These are phyloP conservation scores for Canavalia ensiformis DNA, from an alignment of 306 rosid genomes.

Conservation along the genomic window DNA sequence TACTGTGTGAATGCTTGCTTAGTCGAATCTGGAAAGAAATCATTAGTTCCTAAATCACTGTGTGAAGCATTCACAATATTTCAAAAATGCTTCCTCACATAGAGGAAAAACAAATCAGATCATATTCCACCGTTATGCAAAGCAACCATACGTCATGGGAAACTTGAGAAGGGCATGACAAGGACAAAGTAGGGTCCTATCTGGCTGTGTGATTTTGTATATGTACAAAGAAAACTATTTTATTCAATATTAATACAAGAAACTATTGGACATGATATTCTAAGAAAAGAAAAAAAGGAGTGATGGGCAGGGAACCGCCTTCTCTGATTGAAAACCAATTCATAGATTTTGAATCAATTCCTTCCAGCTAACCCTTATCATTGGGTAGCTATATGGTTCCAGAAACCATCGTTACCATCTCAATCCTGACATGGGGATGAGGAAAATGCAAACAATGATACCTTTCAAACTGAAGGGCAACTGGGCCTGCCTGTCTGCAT, in stretches of 20 bases:
- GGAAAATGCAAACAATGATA: constrained; percentile 30
- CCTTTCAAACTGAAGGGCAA: constrained; percentile 39
- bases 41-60: neutral
- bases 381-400: constrained; percentile 5
- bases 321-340: neutral
- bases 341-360: constrained; percentile 30
- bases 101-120: constrained; percentile 12
- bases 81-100: constrained; percentile 25
- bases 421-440: neutral
- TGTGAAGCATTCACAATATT: neutral
- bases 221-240: constrained; percentile 42
- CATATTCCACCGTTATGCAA: neutral
- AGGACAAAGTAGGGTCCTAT: neutral
- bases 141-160: constrained; percentile 10
- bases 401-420: constrained; percentile 38
- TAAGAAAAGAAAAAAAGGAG: neutral
- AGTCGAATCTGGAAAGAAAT: neutral
- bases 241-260: constrained; percentile 39
- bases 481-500: constrained; percentile 16
- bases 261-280: constrained; percentile 28
- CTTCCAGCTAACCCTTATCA: constrained; percentile 16
- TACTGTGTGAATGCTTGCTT: neutral
- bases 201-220: constrained; percentile 38
- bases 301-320: neutral
- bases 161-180: neutral